Evolutionary conservation across 768 basidiomycete genomes (phyloP).

Genomic region (Lactarius pseudohatsudake): DNA sequence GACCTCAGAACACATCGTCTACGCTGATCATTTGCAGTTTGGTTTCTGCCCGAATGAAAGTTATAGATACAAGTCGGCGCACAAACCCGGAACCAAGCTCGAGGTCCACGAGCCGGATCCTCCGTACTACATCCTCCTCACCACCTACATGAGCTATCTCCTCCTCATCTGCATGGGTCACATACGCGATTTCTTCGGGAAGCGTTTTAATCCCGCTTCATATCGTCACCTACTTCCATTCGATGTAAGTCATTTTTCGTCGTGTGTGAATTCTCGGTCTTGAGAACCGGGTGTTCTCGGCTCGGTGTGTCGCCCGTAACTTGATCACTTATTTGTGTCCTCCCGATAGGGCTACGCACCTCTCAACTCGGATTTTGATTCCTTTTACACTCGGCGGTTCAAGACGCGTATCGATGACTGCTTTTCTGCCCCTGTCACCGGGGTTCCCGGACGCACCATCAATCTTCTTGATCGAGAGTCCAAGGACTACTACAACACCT

Average conservation of each 20-base stretch:
- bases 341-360: conserved; percentile 84
- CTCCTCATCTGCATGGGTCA: conserved; percentile 91
- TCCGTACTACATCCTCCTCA: conserved; percentile 87
- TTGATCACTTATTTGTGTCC: conserved; percentile 16
- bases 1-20: conserved; percentile 77
- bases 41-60: conserved; percentile 83
- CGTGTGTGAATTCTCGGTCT: not conserved
- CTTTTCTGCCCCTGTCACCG: conserved; percentile 89
- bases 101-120: conserved; percentile 76
- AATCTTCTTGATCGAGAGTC: conserved; percentile 81
- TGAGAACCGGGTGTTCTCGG: conserved; percentile 1
- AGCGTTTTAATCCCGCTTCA: conserved; percentile 62
- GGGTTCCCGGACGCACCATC: conserved; percentile 94
- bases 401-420: conserved; percentile 95
- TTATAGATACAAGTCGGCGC: conserved; percentile 67
- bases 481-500: conserved; percentile 76
- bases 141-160: conserved; percentile 92
- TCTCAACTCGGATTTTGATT: conserved; percentile 97
- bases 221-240: conserved; percentile 83
- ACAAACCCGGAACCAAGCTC: conserved; percentile 51
- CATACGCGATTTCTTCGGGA: conserved; percentile 92
- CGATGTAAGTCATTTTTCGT: conserved; percentile 57
- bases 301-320: conserved; percentile 17
- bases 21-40: conserved; percentile 85
- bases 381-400: conserved; percentile 96